phyloP scores from a whole-genome alignment of 2,329 filamentous ascomycete species.

The Golovinomyces cichoracearum region DNA sequence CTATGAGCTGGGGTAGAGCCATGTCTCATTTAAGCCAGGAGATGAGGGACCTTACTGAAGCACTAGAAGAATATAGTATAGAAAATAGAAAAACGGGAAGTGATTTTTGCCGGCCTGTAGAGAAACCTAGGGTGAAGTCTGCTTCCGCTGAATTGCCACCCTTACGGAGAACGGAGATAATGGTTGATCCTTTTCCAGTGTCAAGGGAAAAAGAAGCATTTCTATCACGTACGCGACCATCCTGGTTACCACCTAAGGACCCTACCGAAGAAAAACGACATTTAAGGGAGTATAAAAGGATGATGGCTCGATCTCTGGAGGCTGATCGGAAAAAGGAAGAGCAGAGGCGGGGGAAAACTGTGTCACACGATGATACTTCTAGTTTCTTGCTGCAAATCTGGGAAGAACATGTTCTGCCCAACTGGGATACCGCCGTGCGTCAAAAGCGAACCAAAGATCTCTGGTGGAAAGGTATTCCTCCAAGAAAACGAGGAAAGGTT shows the following conservation, averaged over 20 bases:
- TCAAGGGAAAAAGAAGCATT: slow-evolving; percentile 74
- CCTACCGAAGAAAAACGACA: slow-evolving; percentile 79
- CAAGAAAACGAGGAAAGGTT: slow-evolving; percentile 29
- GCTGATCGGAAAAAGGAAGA: slow-evolving; percentile 33
- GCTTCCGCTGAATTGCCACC: slow-evolving; percentile 42
- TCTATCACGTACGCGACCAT: slow-evolving; percentile 52
- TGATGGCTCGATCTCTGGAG: slow-evolving; percentile 42
- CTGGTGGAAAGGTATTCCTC: slow-evolving; percentile 60
- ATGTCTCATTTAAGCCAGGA: slow-evolving; percentile 44
- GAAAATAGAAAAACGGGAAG: slow-evolving; percentile 18
- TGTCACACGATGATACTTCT: slow-evolving; percentile 27
- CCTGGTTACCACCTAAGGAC: slow-evolving; percentile 66
- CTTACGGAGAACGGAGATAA: slow-evolving; percentile 33
- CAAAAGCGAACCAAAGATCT: slow-evolving; percentile 47
- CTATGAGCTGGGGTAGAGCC: slow-evolving; percentile 51
- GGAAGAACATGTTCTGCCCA: slow-evolving; percentile 51
- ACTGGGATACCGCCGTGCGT: slow-evolving; percentile 45
- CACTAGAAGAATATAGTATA: slow-evolving; percentile 53
- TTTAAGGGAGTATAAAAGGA: slow-evolving; percentile 58
- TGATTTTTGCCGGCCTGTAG: slow-evolving; percentile 3
- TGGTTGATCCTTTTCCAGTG: slow-evolving; percentile 61
- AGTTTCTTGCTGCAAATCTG: slow-evolving; percentile 35
- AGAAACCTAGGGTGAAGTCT: slow-evolving; percentile 33
- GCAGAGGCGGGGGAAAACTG: slow-evolving; percentile 24
- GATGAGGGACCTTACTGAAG: slow-evolving; percentile 48